A percentile compares a stretch with the other conserved stretches of the same genome.
These are phyloP conservation scores for Acer negundo DNA, from an alignment of 345 rosid genomes.

Conservation along the genomic window DNA sequence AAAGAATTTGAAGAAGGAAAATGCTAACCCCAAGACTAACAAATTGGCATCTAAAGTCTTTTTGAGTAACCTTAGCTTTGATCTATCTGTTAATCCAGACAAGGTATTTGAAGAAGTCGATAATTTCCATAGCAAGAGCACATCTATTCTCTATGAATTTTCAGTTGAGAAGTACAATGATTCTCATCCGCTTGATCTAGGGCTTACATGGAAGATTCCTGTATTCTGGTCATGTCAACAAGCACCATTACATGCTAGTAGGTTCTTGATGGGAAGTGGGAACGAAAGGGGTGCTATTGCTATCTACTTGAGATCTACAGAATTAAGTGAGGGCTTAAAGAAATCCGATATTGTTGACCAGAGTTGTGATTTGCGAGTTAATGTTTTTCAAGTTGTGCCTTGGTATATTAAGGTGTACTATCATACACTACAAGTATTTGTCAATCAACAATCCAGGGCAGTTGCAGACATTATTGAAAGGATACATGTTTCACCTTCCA, in stretches of 20 bases:
- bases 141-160: conserved; percentile 54
- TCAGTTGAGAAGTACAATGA: conserved; percentile 58
- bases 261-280: conserved; percentile 97
- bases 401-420: conserved; percentile 93
- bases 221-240: conserved; percentile 67
- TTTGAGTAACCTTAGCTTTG: conserved; percentile 42
- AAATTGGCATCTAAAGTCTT: conserved; percentile 29
- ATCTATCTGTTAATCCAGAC: conserved; percentile 67
- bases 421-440: conserved; percentile 70
- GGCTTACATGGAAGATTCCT: conserved; percentile 75
- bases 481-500: conserved; percentile 79
- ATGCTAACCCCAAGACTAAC: conserved; percentile 23
- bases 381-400: conserved; percentile 92
- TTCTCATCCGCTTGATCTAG: conserved; percentile 64
- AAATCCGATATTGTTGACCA: conserved; percentile 26
- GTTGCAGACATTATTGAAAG: conserved; percentile 58
- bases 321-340: conserved; percentile 31
- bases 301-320: conserved; percentile 67
- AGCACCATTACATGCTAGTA: conserved; percentile 72
- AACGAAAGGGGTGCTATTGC: conserved; percentile 97
- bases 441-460: conserved; percentile 62
- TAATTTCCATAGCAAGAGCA: conserved; percentile 27
- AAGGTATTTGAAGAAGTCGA: conserved; percentile 53
- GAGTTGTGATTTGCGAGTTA: conserved; percentile 54
- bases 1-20: conserved; percentile 35